A percentile compares a stretch with the other conserved stretches of the same genome.
These are phyloP conservation scores for Backusella parvicylindrica DNA, from an alignment of 192 early-diverging fungal genomes.

Conservation along the genomic window DNA sequence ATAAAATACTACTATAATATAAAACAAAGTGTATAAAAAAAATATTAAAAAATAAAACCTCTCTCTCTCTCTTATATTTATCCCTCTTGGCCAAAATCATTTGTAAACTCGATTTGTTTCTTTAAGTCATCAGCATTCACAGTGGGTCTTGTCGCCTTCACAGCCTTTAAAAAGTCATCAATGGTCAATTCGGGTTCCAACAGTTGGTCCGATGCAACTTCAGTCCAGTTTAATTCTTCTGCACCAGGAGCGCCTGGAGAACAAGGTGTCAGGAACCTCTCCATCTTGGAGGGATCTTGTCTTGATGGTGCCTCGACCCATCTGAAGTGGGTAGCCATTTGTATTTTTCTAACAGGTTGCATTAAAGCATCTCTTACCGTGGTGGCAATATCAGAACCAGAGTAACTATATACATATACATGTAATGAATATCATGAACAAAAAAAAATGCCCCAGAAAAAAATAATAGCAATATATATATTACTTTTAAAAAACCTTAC, in stretches of 20 bases:
- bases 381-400: constrained; percentile 70
- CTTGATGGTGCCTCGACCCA: constrained; percentile 60
- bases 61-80: not conserved
- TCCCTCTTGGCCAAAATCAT: constrained; percentile 60
- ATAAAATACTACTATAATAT: too few relatives aligned
- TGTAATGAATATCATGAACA: not conserved
- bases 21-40: too few relatives aligned
- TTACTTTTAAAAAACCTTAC: constrained; percentile 35
- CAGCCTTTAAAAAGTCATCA: constrained; percentile 82
- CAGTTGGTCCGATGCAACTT: constrained; percentile 80
- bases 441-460: too few relatives aligned
- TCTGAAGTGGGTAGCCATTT: constrained; percentile 89
- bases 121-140: constrained; percentile 82
- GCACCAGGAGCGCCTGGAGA: constrained; percentile 90
- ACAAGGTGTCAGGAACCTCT: constrained; percentile 81
- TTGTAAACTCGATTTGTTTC: constrained; percentile 88
- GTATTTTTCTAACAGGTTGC: constrained; percentile 96
- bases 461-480: too few relatives aligned
- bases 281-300: constrained; percentile 45
- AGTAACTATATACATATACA: not conserved
- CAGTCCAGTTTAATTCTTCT: constrained; percentile 85
- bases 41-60: not conserved
- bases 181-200: constrained; percentile 88
- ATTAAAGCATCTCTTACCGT: constrained; percentile 95
- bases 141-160: constrained; percentile 71